These are phyloP conservation scores for Globisporangium alternatum DNA, from an alignment of 352 stramenopile genomes.

Conservation along the genomic window DNA sequence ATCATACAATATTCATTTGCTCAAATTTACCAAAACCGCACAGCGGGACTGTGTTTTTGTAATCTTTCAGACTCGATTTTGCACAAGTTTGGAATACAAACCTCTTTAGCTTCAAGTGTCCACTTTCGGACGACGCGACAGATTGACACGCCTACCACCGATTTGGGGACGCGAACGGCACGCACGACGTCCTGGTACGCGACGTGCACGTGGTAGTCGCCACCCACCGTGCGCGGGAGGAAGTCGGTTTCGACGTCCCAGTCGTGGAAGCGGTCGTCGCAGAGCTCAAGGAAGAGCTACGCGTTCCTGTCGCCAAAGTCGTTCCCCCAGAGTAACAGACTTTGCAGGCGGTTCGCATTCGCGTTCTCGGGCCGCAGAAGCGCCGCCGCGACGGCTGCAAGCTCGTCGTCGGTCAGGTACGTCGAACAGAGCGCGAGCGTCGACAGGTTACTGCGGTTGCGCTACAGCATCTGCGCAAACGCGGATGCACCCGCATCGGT, in stretches of 20 bases:
- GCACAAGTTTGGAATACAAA: no score
- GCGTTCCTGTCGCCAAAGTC: constrained; percentile 46
- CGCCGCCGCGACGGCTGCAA: constrained; percentile 36
- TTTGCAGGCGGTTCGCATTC: constrained; percentile 27
- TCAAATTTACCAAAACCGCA: no score
- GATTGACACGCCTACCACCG: constrained; percentile 19
- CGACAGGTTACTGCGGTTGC: constrained; percentile 36
- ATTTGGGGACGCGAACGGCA: constrained; percentile 47
- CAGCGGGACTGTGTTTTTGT: no score
- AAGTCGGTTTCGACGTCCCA: constrained; percentile 57
- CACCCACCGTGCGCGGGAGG: constrained; percentile 27
- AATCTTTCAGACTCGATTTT: no score
- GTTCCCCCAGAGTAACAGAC: constrained; percentile 67
- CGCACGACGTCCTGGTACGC: constrained; percentile 39
- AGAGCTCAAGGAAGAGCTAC: constrained; percentile 42
- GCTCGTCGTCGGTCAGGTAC: constrained; percentile 52
- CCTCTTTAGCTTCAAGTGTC: neutral
- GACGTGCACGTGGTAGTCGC: constrained; percentile 34
- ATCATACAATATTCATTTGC: no score
- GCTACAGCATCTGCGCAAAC: constrained; percentile 51
- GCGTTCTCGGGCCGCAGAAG: constrained; percentile 35
- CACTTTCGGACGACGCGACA: neutral
- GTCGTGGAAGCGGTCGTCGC: constrained; percentile 33
- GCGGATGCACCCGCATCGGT: constrained; percentile 45
- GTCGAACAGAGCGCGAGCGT: constrained; percentile 54